These are phyloP conservation scores for Austropuccinia psidii DNA, from an alignment of 1,284 basidiomycete species.

Conservation along the genomic window DNA sequence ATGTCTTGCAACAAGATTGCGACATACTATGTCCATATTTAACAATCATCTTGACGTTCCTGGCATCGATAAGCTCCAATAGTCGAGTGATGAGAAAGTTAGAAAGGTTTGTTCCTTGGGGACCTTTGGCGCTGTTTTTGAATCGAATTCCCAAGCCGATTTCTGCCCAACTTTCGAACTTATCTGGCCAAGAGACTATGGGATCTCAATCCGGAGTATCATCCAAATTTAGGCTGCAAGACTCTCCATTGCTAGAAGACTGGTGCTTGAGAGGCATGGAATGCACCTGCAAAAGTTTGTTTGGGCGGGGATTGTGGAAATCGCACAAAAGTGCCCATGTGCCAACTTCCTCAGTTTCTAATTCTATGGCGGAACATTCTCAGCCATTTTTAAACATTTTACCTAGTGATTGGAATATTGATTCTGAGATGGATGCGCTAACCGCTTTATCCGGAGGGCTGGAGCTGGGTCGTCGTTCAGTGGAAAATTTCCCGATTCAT, in stretches of 20 bases:
- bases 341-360: not conserved
- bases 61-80: conserved; percentile 66
- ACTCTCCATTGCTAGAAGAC: conserved; percentile 76
- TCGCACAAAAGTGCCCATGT: not conserved
- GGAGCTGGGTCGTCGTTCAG: not conserved
- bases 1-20: conserved; percentile 54
- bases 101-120: conserved; percentile 77
- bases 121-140: conserved; percentile 52
- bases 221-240: conserved; percentile 50
- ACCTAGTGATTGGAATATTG: not conserved
- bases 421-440: conserved; percentile 29
- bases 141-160: conserved; percentile 24
- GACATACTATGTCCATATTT: conserved; percentile 64
- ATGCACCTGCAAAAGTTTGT: conserved; percentile 81
- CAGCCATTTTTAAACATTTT: not conserved
- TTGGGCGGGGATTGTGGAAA: conserved; percentile 83
- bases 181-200: conserved; percentile 43
- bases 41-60: conserved; percentile 75
- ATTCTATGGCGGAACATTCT: not conserved
- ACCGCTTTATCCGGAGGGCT: not conserved
- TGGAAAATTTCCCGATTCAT: not conserved
- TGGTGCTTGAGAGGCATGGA: conserved; percentile 92
- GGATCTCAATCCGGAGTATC: conserved; percentile 57
- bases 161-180: conserved; percentile 55
- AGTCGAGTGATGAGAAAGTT: conserved; percentile 57